Base-by-base conservation (phyloP, 2,329 filamentous ascomycete genomes). In the Graphiopsis chlorocephala region DNA sequence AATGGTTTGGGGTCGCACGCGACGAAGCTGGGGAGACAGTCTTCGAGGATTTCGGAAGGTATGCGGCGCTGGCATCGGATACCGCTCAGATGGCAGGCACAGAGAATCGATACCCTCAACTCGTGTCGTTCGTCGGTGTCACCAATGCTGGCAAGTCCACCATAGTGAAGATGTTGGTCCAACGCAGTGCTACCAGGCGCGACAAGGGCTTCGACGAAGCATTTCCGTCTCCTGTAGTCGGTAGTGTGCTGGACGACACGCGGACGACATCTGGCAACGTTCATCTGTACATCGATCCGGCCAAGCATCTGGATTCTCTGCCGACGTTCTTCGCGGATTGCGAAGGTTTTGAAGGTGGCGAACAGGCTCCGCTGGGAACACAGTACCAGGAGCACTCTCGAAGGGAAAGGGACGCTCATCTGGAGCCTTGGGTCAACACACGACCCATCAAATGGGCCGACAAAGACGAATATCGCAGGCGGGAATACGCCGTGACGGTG, bases 301-400 rank as follows among this genome's bases (percentile, higher is more conserved):
- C 72, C 1, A 79, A 77, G 2, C 70, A 74, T 23, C 61, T 68
- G 11, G 71, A 70, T 1, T 70, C 69, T 1, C 66, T 71, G 11
- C 82, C 81, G 0, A 72, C 83, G 23, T 74, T 84, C 3, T 79
- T 78, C 56, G 82, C 83, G 23, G 83, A 85, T 66, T 85, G 82
- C 66, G 83, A 85, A 74, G 83, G 83, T 0, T 77, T 85, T 10
- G 77, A 81, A 23, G 83, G 82, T 33, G 83, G 83, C 12, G 82
- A 84, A 66, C 73, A 72, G 23, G 70, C 72, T 17, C 79, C 79
- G 38, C 67, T 75, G 15, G 73, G 73, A 11, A 71, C 73, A 63
- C 50, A 64, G 69, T 52, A 52, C 56, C 53, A 11, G 20, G 17
- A 38, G 6, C 17, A 2, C 25, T 6, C 64, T 69, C 68, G 66